These are phyloP conservation scores for Ceratocystis colombiana DNA, from an alignment of 2,329 filamentous ascomycete genomes.

Conservation along the genomic window DNA sequence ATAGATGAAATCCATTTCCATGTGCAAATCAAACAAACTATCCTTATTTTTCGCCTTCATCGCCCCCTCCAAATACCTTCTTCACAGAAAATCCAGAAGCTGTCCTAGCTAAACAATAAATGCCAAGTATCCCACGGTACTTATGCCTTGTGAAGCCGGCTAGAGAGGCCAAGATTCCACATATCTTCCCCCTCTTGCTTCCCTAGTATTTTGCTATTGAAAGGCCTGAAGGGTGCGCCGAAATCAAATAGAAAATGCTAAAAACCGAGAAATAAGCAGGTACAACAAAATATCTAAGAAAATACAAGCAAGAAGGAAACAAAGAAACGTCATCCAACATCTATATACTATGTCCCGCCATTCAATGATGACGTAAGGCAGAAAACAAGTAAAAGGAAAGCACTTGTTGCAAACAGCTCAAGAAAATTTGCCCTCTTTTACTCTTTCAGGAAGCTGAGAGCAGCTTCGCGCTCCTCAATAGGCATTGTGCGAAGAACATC, in stretches of 20 bases:
- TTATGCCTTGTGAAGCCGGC: background rate
- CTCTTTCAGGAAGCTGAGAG: slow-evolving; percentile 52
- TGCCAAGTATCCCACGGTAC: slow-evolving; percentile 25
- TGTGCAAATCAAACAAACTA: background rate
- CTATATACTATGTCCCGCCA: slow-evolving; percentile 11
- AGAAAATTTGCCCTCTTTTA: slow-evolving; percentile 28
- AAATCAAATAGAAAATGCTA: background rate
- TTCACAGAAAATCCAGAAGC: background rate
- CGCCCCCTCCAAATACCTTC: background rate
- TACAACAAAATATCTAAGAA: slow-evolving; percentile 6
- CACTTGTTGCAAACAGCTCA: slow-evolving; percentile 1
- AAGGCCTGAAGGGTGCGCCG: background rate
- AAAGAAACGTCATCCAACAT: slow-evolving; percentile 17
- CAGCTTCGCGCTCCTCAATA: slow-evolving; percentile 74
- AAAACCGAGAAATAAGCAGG: slow-evolving; percentile 2
- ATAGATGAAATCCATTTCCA: slow-evolving; percentile 21
- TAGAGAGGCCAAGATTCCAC: slow-evolving; percentile 23
- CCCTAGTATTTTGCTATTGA: background rate
- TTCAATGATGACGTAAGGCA: background rate
- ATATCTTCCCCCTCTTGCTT: slow-evolving; percentile 16
- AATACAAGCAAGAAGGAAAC: slow-evolving; percentile 5
- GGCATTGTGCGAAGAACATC: slow-evolving; percentile 79
- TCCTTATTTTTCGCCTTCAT: slow-evolving; percentile 3
- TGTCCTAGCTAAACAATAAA: background rate
- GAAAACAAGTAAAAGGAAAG: slow-evolving; percentile 18